Conservation (phyloP, 2,329 filamentous ascomycete genomes). For the Volutella citrinella region DNA sequence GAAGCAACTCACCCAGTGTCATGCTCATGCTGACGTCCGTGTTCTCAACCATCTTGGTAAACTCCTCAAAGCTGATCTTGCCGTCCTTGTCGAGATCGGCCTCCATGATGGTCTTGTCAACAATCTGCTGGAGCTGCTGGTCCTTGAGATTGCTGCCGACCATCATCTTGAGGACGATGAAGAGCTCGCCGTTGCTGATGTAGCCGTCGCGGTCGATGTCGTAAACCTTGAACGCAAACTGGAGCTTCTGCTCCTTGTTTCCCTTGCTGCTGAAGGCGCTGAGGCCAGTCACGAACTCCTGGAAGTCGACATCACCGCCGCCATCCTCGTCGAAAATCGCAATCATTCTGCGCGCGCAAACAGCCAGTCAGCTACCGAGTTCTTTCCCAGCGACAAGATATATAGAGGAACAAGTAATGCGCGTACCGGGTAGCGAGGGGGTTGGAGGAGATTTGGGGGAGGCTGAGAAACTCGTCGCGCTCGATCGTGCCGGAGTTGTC, state of each 20-base stretch:
- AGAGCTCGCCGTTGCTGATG: conserved; percentile 98
- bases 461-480: conserved; percentile 94
- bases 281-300: conserved; percentile 94
- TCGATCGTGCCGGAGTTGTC: conserved; percentile 98
- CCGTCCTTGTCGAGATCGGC: conserved; percentile 93
- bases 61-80: conserved; percentile 99
- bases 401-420: too few species aligned
- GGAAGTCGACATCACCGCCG: conserved; percentile 96
- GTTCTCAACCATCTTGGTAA: conserved; percentile 97
- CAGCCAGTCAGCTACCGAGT: too few species aligned
- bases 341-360: conserved; percentile 95
- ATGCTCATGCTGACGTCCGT: conserved; percentile 77
- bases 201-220: conserved; percentile 98
- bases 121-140: conserved; percentile 97
- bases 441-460: conserved; percentile 97
- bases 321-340: conserved; percentile 99
- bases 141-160: conserved; percentile 99
- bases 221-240: conserved; percentile 98
- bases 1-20: conserved; percentile 58
- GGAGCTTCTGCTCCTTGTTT: conserved; percentile 98
- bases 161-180: conserved; percentile 99
- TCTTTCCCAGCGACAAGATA: too few species aligned
- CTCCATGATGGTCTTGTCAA: conserved; percentile 99
- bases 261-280: conserved; percentile 96
- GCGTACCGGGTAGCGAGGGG: conserved; percentile 88